phyloP scores from a whole-genome alignment of 176 grass and related monocot species.

The Raddia guianensis region DNA sequence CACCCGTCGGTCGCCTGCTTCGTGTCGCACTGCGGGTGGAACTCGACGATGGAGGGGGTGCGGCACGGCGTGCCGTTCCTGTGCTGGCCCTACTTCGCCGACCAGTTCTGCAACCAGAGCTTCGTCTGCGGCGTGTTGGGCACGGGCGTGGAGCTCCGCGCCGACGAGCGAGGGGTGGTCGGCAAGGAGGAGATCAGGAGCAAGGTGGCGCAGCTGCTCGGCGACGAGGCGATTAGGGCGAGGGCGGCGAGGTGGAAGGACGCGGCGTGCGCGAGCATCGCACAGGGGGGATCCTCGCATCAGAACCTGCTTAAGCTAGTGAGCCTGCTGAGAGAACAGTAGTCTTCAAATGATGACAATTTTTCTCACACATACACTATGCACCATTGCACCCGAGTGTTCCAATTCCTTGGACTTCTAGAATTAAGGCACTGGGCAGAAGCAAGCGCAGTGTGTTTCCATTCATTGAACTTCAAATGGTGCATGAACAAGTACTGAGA shows the following conservation, averaged over 20 bases:
- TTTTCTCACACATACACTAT: neutral
- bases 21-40: constrained; percentile 61
- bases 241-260: constrained; percentile 44
- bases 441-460: neutral
- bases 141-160: constrained; percentile 36
- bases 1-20: constrained; percentile 52
- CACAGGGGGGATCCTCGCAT: constrained; percentile 40
- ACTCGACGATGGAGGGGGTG: constrained; percentile 59
- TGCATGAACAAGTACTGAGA: neutral
- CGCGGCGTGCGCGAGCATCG: constrained; percentile 4
- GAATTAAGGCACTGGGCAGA: neutral
- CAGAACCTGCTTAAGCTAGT: constrained; percentile 48
- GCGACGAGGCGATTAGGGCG: constrained; percentile 32
- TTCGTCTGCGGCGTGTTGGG: constrained; percentile 64
- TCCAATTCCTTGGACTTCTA: neutral
- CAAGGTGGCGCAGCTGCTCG: constrained; percentile 43
- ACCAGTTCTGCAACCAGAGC: constrained; percentile 60
- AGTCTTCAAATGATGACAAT: neutral
- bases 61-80: constrained; percentile 53
- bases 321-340: constrained; percentile 36
- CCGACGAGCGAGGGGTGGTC: constrained; percentile 41
- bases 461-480: neutral
- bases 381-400: neutral
- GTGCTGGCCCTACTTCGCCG: constrained; percentile 68
- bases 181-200: constrained; percentile 44